phyloP scores from a whole-genome alignment of 192 early-diverging fungal genomes.

The Spizellomyces punctatus region DNA sequence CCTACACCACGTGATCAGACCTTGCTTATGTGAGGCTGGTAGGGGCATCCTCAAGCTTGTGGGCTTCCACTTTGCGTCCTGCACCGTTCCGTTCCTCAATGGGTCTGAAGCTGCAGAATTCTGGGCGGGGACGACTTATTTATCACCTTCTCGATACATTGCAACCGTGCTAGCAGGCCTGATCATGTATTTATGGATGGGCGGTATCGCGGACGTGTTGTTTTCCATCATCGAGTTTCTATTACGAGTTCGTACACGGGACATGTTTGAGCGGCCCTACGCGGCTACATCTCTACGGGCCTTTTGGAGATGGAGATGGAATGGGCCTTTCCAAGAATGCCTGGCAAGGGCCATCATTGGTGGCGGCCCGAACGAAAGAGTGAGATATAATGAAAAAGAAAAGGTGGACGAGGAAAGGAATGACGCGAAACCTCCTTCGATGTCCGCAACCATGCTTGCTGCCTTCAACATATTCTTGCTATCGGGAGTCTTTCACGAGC shows the following conservation, averaged over 20 bases:
- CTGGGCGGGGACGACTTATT: not conserved
- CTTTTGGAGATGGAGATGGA: conserved; percentile 23
- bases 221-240: not conserved
- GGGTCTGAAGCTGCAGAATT: no score
- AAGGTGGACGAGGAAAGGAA: not conserved
- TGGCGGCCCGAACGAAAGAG: not conserved
- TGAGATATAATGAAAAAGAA: not conserved
- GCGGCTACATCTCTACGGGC: conserved; percentile 3
- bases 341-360: not conserved
- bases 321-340: conserved; percentile 18
- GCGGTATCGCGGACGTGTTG: conserved; percentile 9
- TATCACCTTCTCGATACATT: not conserved
- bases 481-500: conserved; percentile 23
- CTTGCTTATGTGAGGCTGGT: no score
- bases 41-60: conserved; percentile 22
- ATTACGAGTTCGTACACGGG: conserved; percentile 9
- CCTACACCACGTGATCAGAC: not conserved
- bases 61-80: not conserved
- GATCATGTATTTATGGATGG: conserved; percentile 27
- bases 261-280: conserved; percentile 17
- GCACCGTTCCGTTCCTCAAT: not conserved
- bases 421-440: not conserved
- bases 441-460: conserved; percentile 1
- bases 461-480: conserved; percentile 15
- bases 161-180: not conserved